Evolutionary conservation across 1,284 basidiomycete species (phyloP).

Genomic region (Austroboletus novae-zelandiae): DNA sequence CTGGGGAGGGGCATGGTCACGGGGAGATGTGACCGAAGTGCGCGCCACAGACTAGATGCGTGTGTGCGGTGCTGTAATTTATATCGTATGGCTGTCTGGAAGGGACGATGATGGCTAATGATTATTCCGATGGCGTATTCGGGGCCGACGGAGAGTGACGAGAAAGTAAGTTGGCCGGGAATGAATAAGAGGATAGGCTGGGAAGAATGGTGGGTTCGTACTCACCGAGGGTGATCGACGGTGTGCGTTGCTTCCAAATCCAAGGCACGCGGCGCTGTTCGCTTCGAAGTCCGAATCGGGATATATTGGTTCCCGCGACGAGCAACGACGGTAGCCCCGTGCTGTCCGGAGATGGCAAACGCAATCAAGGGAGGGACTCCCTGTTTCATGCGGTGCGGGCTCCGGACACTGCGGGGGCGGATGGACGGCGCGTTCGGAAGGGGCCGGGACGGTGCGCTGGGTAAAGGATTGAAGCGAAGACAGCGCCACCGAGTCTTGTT

Average conservation of each 20-base stretch:
- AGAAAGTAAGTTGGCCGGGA: neutral
- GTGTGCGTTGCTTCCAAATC: slow-evolving; percentile 29
- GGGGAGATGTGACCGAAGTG: slow-evolving; percentile 2
- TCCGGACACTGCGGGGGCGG: neutral
- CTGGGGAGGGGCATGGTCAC: slow-evolving; percentile 25
- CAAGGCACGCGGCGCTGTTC: slow-evolving; percentile 26
- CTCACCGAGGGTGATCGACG: slow-evolving; percentile 37
- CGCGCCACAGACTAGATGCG: neutral
- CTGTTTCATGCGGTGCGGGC: slow-evolving; percentile 18
- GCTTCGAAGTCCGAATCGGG: slow-evolving; percentile 29
- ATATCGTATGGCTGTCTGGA: slow-evolving; percentile 4
- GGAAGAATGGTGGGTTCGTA: slow-evolving; percentile 9
- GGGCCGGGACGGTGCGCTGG: slow-evolving; percentile 14
- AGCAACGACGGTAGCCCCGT: slow-evolving; percentile 1
- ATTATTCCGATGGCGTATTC: slow-evolving; percentile 8
- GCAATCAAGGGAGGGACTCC: slow-evolving; percentile 6
- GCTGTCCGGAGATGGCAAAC: slow-evolving; percentile 1
- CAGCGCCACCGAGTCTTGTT: slow-evolving; percentile 23
- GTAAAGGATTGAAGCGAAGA: slow-evolving; percentile 20
- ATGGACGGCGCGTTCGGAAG: slow-evolving; percentile 3
- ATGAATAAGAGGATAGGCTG: slow-evolving; percentile 1
- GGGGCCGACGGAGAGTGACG: slow-evolving; percentile 17
- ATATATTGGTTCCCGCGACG: slow-evolving; percentile 22
- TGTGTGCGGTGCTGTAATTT: slow-evolving; percentile 17
- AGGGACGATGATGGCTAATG: neutral